phyloP scores from a whole-genome alignment of 139 green algal species.

The Haematococcus sp. region DNA sequence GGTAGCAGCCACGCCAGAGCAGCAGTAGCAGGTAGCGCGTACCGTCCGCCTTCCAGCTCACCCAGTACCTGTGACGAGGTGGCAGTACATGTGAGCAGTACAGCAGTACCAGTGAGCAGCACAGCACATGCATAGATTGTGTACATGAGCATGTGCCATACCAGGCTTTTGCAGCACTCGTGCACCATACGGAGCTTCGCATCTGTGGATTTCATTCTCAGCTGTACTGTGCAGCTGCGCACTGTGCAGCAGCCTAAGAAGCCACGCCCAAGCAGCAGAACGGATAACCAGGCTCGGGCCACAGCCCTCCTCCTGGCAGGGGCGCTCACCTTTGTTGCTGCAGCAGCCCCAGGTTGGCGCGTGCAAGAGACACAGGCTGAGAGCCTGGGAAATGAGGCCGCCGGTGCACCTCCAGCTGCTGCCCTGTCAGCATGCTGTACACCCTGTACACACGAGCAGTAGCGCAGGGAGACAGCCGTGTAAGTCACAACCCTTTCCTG shows the following conservation, averaged over 20 bases:
- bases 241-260: too few species aligned
- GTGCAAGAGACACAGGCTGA: constrained; percentile 89
- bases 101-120: too few species aligned
- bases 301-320: too few species aligned
- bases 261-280: too few species aligned
- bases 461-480: too few species aligned
- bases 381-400: constrained; percentile 77
- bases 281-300: too few species aligned
- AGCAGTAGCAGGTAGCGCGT: constrained; percentile 94
- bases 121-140: not conserved
- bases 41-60: constrained; percentile 97
- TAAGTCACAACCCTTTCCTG: too few species aligned
- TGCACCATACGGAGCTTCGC: too few species aligned
- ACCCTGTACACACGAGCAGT: not conserved
- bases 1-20: constrained; percentile 73
- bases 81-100: too few species aligned
- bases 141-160: not conserved
- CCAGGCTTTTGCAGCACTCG: too few species aligned
- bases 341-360: constrained; percentile 67
- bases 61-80: constrained; percentile 60
- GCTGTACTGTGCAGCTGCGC: too few species aligned
- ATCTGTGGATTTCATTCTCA: too few species aligned
- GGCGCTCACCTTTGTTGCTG: constrained; percentile 37
- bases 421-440: not conserved
- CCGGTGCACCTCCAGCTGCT: not conserved